Percentiles rank a stretch among this genome's conserved stretches.
These are phyloP conservation scores for Teratosphaeria viscida DNA, from an alignment of 2,329 filamentous ascomycete species.

Conservation along the genomic window DNA sequence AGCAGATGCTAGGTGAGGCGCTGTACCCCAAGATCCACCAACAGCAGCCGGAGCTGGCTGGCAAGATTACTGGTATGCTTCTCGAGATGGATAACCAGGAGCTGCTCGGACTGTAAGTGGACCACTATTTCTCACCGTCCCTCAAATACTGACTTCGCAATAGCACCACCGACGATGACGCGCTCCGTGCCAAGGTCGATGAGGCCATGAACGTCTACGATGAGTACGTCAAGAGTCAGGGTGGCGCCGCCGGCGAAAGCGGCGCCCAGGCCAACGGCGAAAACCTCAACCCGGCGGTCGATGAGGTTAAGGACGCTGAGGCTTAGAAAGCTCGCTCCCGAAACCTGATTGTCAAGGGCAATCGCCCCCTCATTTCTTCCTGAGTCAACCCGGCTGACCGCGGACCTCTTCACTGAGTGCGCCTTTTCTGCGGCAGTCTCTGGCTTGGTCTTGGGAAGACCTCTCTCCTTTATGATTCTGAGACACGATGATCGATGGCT, in stretches of 20 bases:
- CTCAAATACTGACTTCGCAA: background rate
- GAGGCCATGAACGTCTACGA: constrained; percentile 96
- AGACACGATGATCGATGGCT: background rate
- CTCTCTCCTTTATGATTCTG: background rate
- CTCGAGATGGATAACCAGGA: constrained; percentile 98
- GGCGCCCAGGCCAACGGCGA: constrained; percentile 23
- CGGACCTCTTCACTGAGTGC: constrained; percentile 1
- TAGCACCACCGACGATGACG: constrained; percentile 79
- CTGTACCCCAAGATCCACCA: constrained; percentile 97
- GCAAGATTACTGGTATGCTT: constrained; percentile 99
- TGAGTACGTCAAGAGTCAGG: constrained; percentile 91
- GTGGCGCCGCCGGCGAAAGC: constrained; percentile 28
- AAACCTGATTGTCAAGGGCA: background rate
- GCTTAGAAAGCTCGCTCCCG: constrained; percentile 5
- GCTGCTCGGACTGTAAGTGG: constrained; percentile 85
- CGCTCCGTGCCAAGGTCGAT: constrained; percentile 90
- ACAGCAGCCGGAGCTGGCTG: constrained; percentile 88
- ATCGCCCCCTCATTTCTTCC: background rate
- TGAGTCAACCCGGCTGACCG: background rate
- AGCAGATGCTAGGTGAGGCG: constrained; percentile 95
- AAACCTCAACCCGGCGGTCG: constrained; percentile 23
- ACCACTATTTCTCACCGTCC: background rate
- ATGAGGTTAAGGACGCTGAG: constrained; percentile 19
- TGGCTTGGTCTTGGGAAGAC: background rate
- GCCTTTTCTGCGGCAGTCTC: background rate